phyloP scores from a whole-genome alignment of 2,329 filamentous ascomycete species.

The Sarocladium kiliense region DNA sequence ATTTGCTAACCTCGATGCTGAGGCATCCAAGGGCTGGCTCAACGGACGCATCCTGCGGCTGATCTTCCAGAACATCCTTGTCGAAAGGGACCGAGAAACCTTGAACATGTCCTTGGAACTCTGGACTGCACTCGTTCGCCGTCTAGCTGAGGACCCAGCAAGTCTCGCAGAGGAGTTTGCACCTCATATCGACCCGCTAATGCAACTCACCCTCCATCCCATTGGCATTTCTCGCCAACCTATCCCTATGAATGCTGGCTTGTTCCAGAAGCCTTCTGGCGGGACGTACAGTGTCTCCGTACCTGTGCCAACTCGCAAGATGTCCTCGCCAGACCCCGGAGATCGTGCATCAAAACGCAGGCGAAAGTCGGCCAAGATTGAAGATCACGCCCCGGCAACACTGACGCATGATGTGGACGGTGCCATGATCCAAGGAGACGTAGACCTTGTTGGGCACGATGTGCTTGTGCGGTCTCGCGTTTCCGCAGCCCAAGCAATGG shows the following conservation, averaged over 20 bases:
- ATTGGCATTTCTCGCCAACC: conserved; percentile 89
- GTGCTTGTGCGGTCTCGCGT: conserved; percentile 83
- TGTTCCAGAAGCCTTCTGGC: conserved; percentile 93
- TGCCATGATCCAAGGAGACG: conserved; percentile 95
- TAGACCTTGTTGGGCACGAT: conserved; percentile 89
- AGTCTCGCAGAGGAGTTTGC: conserved; percentile 69
- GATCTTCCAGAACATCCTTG: conserved; percentile 90
- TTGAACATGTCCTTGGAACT: conserved; percentile 79
- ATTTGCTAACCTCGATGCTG: conserved; percentile 80
- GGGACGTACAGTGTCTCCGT: conserved; percentile 62
- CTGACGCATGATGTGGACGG: conserved; percentile 94
- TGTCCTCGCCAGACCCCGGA: conserved; percentile 46
- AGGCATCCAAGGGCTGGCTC: conserved; percentile 83
- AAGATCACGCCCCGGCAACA: conserved; percentile 53
- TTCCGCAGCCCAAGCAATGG: conserved; percentile 81
- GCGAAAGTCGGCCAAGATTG: conserved; percentile 78
- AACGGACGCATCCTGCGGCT: conserved; percentile 83
- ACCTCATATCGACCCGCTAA: conserved; percentile 71
- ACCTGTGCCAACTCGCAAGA: conserved; percentile 28
- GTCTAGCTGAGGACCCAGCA: conserved; percentile 58
- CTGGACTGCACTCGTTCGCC: conserved; percentile 73
- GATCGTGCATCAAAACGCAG: conserved; percentile 70
- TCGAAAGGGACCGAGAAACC: conserved; percentile 83
- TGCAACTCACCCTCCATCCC: conserved; percentile 81
- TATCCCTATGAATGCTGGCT: conserved; percentile 80